Conservation (phyloP, 257 asterid species). For the Capsicum baccatum region DNA sequence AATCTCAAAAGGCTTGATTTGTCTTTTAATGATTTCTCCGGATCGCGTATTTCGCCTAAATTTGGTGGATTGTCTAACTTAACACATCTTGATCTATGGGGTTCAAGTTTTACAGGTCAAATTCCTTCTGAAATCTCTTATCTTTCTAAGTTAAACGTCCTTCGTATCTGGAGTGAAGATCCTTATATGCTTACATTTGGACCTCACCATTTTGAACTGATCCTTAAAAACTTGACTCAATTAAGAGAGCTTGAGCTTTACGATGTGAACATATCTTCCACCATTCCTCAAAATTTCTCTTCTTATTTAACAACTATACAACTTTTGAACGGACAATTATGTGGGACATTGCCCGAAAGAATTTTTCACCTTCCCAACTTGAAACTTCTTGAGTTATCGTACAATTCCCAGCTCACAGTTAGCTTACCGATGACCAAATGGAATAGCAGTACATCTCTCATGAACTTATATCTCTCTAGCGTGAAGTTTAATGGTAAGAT, state of each 20-base stretch:
- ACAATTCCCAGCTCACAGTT: slow-evolving; percentile 26
- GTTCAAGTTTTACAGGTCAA: slow-evolving; percentile 31
- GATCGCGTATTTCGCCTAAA: slow-evolving; percentile 29
- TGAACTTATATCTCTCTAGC: background rate
- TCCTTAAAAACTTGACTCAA: slow-evolving; percentile 35
- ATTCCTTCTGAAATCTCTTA: background rate
- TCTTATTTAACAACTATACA: slow-evolving; percentile 23
- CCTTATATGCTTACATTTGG: background rate
- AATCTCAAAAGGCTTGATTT: slow-evolving; percentile 27
- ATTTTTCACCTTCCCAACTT: slow-evolving; percentile 34
- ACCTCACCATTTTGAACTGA: slow-evolving; percentile 22
- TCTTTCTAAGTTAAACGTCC: background rate
- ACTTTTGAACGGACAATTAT: slow-evolving; percentile 5
- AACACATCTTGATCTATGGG: slow-evolving; percentile 33
- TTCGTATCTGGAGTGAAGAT: background rate
- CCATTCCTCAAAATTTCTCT: slow-evolving; percentile 35
- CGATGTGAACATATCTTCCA: slow-evolving; percentile 23
- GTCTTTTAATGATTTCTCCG: slow-evolving; percentile 32
- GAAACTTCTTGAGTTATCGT: background rate
- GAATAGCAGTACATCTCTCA: slow-evolving; percentile 28
- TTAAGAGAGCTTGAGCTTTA: slow-evolving; percentile 16
- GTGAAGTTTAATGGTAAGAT: no score
- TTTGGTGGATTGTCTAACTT: slow-evolving; percentile 23
- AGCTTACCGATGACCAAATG: slow-evolving; percentile 22
- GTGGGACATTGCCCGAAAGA: slow-evolving; percentile 28